Evolutionary conservation across 2,329 filamentous ascomycete species (phyloP).

Genomic region (Phyllosticta citriasiana): DNA sequence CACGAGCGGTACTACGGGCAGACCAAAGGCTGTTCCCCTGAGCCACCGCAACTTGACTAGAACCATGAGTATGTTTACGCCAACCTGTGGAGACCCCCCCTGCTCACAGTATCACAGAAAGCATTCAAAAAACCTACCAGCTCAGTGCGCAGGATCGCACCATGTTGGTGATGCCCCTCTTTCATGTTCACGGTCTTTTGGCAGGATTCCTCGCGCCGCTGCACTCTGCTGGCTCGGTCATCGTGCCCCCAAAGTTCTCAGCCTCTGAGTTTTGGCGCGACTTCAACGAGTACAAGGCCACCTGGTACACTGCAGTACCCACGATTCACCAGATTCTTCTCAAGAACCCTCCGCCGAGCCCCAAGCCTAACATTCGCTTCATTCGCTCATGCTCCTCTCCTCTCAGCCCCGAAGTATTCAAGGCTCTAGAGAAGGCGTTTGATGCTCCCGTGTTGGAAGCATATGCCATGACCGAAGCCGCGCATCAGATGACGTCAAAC

Average conservation of each 20-base stretch:
- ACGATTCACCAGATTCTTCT: constrained; percentile 87
- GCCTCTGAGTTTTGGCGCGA: constrained; percentile 75
- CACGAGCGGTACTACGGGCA: constrained; percentile 74
- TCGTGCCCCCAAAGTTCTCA: constrained; percentile 72
- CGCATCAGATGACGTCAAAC: constrained; percentile 72
- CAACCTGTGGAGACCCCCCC: neutral
- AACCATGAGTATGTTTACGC: constrained; percentile 60
- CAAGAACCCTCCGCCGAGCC: constrained; percentile 57
- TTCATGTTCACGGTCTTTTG: constrained; percentile 82
- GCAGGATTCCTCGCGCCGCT: constrained; percentile 74
- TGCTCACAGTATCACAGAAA: constrained; percentile 37
- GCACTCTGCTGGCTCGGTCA: constrained; percentile 63
- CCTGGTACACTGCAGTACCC: constrained; percentile 90
- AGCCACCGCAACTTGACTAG: constrained; percentile 71
- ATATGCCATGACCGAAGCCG: constrained; percentile 87
- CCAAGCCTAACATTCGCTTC: constrained; percentile 67
- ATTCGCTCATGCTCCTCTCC: constrained; percentile 82
- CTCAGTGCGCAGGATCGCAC: constrained; percentile 63
- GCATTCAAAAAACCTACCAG: constrained; percentile 69
- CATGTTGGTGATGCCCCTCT: constrained; percentile 81
- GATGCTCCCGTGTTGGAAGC: constrained; percentile 76
- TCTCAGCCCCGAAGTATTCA: constrained; percentile 69
- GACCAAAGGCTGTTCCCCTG: constrained; percentile 76
- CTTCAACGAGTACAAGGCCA: constrained; percentile 63
- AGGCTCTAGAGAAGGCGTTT: constrained; percentile 66